These are phyloP conservation scores for Aspergillus felis DNA, from an alignment of 2,329 filamentous ascomycete genomes.

Conservation along the genomic window DNA sequence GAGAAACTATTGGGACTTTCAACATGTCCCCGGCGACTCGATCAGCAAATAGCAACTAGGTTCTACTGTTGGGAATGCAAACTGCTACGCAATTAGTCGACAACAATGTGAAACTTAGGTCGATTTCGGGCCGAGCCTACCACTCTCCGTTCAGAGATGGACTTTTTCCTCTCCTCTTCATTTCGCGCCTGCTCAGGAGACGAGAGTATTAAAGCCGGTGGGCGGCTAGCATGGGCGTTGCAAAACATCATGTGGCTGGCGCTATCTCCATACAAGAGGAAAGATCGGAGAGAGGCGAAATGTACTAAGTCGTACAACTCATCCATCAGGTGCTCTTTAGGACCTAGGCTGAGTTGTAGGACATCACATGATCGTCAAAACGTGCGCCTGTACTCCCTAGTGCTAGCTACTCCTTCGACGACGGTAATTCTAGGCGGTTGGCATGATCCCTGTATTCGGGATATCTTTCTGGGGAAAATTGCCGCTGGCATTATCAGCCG, in stretches of 20 bases:
- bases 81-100: background rate
- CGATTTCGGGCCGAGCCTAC: background rate
- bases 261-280: constrained; percentile 3
- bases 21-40: background rate
- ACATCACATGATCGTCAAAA: constrained; percentile 30
- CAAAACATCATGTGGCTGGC: constrained; percentile 1
- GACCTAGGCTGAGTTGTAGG: constrained; percentile 8
- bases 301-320: constrained; percentile 7
- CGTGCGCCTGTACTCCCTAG: constrained; percentile 21
- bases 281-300: background rate
- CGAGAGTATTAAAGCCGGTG: background rate
- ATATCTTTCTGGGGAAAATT: background rate
- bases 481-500: background rate
- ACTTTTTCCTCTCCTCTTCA: background rate
- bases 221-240: background rate
- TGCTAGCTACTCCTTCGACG: background rate
- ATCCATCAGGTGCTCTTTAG: constrained; percentile 9
- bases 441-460: background rate
- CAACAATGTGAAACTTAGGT: background rate
- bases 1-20: background rate
- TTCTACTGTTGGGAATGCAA: background rate
- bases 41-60: background rate
- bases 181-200: background rate
- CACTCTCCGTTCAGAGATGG: background rate
- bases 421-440: background rate